phyloP scores from a whole-genome alignment of 179 eudicot species.

The Spergularia azorica region DNA sequence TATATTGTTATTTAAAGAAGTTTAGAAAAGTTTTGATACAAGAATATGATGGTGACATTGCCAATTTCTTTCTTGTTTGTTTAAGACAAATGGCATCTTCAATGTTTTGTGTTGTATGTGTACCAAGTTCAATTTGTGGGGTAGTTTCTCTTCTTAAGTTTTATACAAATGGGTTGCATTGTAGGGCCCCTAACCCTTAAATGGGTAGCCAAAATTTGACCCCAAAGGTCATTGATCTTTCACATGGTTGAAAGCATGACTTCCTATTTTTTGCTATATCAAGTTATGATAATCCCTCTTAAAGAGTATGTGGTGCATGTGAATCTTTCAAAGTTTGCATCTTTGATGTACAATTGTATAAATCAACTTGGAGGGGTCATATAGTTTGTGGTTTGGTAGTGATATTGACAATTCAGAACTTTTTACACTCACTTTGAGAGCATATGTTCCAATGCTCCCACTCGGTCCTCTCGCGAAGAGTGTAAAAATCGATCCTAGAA shows the following conservation, averaged over 20 bases:
- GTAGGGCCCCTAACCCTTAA: conserved; percentile 28
- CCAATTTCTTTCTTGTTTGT: conserved; percentile 9
- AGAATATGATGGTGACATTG: conserved; percentile 27
- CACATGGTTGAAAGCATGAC: conserved; percentile 34
- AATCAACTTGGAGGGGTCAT: conserved; percentile 24
- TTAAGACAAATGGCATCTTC: conserved; percentile 19
- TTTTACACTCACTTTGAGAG: no score
- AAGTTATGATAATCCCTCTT: conserved; percentile 15
- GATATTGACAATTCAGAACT: no score
- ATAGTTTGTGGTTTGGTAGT: conserved; percentile 10
- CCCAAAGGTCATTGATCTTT: conserved; percentile 41
- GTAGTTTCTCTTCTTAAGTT: conserved; percentile 4
- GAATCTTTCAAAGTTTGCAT: conserved; percentile 26
- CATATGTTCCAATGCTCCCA: no score
- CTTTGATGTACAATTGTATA: conserved; percentile 20
- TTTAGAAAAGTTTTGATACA: no score
- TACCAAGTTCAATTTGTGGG: conserved; percentile 26
- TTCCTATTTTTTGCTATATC: conserved; percentile 12
- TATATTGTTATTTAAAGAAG: background rate
- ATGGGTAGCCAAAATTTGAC: conserved; percentile 23
- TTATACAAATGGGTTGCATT: conserved; percentile 18
- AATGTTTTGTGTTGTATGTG: conserved; percentile 15
- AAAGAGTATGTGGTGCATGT: conserved; percentile 9
- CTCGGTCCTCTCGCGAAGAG: no score
- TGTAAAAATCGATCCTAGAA: conserved; percentile 2